Conservation (phyloP, 805 yeast species). For the Cyberlindnera misumaiensis region DNA sequence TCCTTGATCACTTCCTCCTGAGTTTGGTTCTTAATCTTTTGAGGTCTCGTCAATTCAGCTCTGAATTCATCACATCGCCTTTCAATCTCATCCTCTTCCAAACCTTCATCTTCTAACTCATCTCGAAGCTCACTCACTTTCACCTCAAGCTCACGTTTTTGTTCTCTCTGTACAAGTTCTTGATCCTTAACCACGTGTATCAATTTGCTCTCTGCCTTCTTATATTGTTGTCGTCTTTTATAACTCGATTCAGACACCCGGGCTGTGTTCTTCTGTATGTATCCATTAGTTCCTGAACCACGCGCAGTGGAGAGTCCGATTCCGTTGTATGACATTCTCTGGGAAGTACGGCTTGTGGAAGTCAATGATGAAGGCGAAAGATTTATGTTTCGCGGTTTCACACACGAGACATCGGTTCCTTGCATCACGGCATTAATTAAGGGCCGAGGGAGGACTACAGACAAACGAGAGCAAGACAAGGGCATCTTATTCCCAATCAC, state of each 20-base stretch:
- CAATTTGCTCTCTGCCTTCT: constrained; percentile 8
- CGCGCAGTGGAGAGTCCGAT: constrained; percentile 50
- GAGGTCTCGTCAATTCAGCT: constrained; percentile 12
- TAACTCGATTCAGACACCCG: constrained; percentile 30
- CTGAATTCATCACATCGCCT: constrained; percentile 24
- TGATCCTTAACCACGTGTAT: constrained; percentile 11
- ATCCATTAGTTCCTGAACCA: constrained; percentile 61
- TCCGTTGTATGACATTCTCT: constrained; percentile 51
- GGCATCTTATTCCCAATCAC: too few species aligned
- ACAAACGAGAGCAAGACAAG: too few species aligned
- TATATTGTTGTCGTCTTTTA: constrained; percentile 28
- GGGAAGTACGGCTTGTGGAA: too few species aligned
- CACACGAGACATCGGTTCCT: too few species aligned
- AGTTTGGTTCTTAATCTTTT: not conserved
- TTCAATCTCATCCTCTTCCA: constrained; percentile 33
- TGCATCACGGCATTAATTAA: too few species aligned
- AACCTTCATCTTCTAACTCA: constrained; percentile 39
- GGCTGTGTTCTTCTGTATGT: constrained; percentile 40
- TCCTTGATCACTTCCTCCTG: not conserved
- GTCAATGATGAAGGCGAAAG: too few species aligned
- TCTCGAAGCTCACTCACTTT: constrained; percentile 46
- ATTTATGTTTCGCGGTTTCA: too few species aligned
- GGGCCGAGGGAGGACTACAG: too few species aligned
- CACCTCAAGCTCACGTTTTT: constrained; percentile 23
- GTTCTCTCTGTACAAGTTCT: constrained; percentile 15